A percentile compares a stretch with the other conserved stretches of the same genome.
Conservation (phyloP, 148 eudicot species). For the Dianthus caryophyllus region DNA sequence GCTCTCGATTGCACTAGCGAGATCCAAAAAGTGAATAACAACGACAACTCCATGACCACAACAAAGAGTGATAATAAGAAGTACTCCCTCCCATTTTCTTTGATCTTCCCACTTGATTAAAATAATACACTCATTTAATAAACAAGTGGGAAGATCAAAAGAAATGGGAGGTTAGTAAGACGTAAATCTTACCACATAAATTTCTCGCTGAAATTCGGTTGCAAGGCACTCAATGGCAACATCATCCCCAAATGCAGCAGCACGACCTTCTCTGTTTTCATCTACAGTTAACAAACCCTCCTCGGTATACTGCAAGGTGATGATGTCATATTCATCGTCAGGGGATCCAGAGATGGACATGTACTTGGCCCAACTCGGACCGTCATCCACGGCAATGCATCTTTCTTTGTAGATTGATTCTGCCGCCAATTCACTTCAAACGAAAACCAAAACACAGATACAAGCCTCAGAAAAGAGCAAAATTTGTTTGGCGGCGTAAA, state of each 20-base stretch:
- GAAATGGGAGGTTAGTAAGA: too few relatives aligned
- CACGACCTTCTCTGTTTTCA: constrained; percentile 81
- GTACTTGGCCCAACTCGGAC: constrained; percentile 89
- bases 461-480: constrained; percentile 16
- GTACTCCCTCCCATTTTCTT: too few relatives aligned
- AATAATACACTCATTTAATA: too few relatives aligned
- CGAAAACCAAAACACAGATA: constrained; percentile 29
- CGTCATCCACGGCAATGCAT: constrained; percentile 79
- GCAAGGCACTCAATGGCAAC: constrained; percentile 94
- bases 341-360: constrained; percentile 91
- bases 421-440: constrained; percentile 75
- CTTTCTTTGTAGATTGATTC: constrained; percentile 92
- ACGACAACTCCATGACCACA: not conserved
- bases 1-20: too few relatives aligned
- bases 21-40: not conserved
- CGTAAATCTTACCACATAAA: constrained; percentile 68
- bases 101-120: too few relatives aligned
- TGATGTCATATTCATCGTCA: constrained; percentile 85
- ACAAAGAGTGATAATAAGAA: not conserved
- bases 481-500: not conserved
- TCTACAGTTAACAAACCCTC: constrained; percentile 87
- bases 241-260: constrained; percentile 95
- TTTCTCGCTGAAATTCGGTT: constrained; percentile 78
- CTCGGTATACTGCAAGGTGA: constrained; percentile 82
- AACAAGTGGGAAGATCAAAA: too few relatives aligned